Evolutionary conservation across 2,329 filamentous ascomycete species (phyloP), one percentile per base, ranked within the genome.

Genomic region (Colletotrichum tamarilloi): DNA sequence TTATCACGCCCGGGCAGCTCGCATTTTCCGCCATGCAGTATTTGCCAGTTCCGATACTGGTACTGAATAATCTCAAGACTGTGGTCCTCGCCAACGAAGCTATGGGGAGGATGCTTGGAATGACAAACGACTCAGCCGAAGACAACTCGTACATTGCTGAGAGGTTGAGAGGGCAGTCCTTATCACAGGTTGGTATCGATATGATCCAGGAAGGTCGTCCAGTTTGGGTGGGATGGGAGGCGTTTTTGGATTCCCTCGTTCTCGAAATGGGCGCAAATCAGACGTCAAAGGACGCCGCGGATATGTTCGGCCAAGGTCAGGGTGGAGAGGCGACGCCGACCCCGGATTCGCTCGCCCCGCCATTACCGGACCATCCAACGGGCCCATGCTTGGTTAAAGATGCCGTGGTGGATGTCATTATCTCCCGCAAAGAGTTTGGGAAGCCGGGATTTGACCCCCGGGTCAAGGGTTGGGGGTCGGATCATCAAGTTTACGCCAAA

Each of bases 51-150:
- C 93, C 93, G 0, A 80, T 94, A 5, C 80, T 95, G 46, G 90
- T 95, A 1, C 83, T 95, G 46, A 92, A 92, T 63, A 89, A 87
- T 46, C 78, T 89, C 35, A 95, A 95, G 81, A 93, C 91, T 0
- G 88, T 95, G 3, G 87, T 93, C 1, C 81, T 95, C 53, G 93
- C 92, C 38, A 95, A 95, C 77, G 92, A 95, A 76, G 91, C 93
- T 24, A 92, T 95, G 89, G 92, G 91, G 1, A 87, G 90, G 67
- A 82, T 95, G 77, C 82, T 95, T 26, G 92, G 90, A 4, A 85
- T 93, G 62, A 85, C 90, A 30, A 75, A 79, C 3, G 84, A 85
- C 19, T 79, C 81, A 32, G 77, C 82, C 4, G 82, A 81, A 30
- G 81, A 82, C 19, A 78, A 80, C 5, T 80, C 84, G 3, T 84